phyloP scores from a whole-genome alignment of 2,329 filamentous ascomycete genomes.

The Aspergillus tanneri region DNA sequence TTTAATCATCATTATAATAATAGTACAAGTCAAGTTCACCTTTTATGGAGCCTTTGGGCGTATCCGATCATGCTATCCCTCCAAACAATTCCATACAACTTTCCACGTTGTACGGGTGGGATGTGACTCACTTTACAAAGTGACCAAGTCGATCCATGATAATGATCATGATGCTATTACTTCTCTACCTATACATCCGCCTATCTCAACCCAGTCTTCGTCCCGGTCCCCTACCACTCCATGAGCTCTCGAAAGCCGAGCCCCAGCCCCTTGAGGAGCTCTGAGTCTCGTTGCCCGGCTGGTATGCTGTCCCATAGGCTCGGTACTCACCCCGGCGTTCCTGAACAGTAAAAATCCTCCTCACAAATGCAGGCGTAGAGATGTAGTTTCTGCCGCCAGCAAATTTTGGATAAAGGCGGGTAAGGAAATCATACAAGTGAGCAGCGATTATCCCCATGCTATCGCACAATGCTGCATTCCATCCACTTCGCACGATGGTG shows the following conservation, averaged over 20 bases:
- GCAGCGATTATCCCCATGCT: conserved; percentile 79
- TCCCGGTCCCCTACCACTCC: conserved; percentile 43
- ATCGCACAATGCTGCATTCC: conserved; percentile 59
- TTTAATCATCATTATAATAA: no score
- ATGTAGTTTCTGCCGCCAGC: conserved; percentile 78
- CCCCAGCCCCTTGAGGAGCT: conserved; percentile 28
- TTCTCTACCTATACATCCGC: no score
- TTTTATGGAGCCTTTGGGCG: no score
- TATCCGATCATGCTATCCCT: no score
- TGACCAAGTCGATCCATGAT: no score
- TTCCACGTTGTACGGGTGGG: no score
- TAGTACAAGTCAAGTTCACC: not conserved
- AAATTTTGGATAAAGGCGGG: conserved; percentile 82
- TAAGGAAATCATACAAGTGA: conserved; percentile 87
- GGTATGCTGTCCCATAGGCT: conserved; percentile 63
- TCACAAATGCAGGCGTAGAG: conserved; percentile 70
- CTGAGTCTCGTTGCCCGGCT: conserved; percentile 32
- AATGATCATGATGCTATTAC: no score
- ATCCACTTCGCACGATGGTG: conserved; percentile 67
- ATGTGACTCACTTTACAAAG: no score
- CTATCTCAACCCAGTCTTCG: conserved; percentile 41
- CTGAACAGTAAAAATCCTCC: conserved; percentile 59
- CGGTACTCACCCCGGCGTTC: conserved; percentile 50
- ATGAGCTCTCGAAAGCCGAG: conserved; percentile 34
- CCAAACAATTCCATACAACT: no score